phyloP scores from a whole-genome alignment of 129 eudicot species.

The Heracleum sosnowskyi region DNA sequence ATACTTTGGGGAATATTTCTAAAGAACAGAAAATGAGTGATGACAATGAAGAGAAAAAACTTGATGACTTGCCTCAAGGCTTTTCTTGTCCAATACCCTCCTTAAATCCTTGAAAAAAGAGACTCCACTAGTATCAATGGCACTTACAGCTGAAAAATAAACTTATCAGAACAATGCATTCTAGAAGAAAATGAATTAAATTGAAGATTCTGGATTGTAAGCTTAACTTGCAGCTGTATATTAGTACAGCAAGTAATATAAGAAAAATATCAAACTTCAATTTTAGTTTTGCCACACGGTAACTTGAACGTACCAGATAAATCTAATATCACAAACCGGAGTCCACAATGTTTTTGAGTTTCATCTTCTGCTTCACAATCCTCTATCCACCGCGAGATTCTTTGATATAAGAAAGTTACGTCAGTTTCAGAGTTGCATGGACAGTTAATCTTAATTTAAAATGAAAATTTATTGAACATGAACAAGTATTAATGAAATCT shows the following conservation, averaged over 20 bases:
- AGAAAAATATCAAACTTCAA: neutral
- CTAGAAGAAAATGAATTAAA: neutral
- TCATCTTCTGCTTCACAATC: constrained; percentile 60
- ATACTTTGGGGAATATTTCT: neutral
- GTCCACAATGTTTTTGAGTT: constrained; percentile 30
- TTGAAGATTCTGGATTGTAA: neutral
- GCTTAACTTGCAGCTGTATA: neutral
- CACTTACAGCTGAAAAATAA: constrained; percentile 68
- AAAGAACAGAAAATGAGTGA: neutral
- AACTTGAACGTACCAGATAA: constrained; percentile 40
- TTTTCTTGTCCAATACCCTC: constrained; percentile 51
- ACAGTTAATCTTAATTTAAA: neutral
- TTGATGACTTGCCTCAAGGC: constrained; percentile 51
- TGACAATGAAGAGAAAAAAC: neutral
- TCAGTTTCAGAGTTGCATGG: neutral
- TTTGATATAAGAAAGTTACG: constrained; percentile 17
- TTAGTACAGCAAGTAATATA: neutral
- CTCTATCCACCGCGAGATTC: constrained; percentile 75
- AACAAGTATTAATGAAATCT: neutral
- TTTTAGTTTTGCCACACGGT: neutral
- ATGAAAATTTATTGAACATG: neutral
- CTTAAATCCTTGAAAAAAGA: constrained; percentile 64
- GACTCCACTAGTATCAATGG: constrained; percentile 70
- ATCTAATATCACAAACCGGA: constrained; percentile 52
- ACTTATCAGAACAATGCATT: neutral